Conservation (phyloP, 1,284 basidiomycete genomes). For the Trichosporon ovoides region DNA sequence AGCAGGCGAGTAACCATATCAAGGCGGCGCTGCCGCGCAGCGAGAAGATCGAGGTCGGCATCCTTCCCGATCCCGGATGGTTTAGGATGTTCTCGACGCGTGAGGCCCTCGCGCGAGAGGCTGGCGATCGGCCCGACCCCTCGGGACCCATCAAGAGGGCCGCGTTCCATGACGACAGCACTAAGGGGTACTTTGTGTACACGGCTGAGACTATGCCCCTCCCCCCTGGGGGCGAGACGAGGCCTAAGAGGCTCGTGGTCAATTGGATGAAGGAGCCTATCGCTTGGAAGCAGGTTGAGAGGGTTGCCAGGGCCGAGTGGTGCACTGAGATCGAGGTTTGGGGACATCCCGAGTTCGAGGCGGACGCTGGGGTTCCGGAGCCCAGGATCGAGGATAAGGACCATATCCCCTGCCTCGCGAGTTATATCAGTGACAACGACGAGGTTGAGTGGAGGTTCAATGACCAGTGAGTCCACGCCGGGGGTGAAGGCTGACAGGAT, state of each 20-base stretch:
- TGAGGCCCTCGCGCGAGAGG: slow-evolving; percentile 3
- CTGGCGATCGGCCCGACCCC: neutral
- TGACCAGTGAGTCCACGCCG: neutral
- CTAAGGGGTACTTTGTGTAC: neutral
- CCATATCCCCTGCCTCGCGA: slow-evolving; percentile 8
- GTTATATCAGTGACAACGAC: slow-evolving; percentile 3
- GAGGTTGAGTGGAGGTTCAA: neutral
- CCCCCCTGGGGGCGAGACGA: neutral
- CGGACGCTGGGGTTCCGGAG: neutral
- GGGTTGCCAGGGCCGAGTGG: slow-evolving; percentile 6
- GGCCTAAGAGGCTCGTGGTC: neutral
- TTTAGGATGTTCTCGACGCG: slow-evolving; percentile 5
- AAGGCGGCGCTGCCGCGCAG: no score
- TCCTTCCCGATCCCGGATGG: slow-evolving; percentile 12
- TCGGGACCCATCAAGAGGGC: neutral
- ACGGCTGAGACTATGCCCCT: neutral
- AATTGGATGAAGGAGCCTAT: neutral
- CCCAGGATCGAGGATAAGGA: neutral
- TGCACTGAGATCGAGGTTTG: slow-evolving; percentile 12
- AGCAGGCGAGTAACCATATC: neutral
- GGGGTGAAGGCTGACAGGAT: neutral
- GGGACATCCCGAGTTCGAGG: slow-evolving; percentile 10
- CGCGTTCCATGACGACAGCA: neutral
- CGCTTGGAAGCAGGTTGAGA: neutral
- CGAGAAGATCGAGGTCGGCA: neutral